Evolutionary conservation across 2,329 filamentous ascomycete species (phyloP).

Genomic region (Ophiosphaerella herpotricha): DNA sequence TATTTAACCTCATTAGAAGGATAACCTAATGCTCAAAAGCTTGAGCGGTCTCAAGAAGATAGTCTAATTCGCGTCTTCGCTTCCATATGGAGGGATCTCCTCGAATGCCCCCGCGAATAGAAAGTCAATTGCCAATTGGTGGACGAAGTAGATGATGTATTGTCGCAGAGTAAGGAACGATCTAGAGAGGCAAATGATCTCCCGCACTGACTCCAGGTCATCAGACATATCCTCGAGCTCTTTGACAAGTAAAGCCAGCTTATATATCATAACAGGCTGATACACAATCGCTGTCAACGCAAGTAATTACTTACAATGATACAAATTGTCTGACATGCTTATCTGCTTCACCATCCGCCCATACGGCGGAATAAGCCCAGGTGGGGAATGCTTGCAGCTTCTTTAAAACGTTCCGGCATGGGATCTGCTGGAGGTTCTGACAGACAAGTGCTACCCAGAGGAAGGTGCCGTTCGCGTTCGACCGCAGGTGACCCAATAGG

Average conservation of each 20-base stretch:
- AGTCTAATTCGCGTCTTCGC: neutral
- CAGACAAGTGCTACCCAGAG: neutral
- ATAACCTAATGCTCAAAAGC: constrained; percentile 13
- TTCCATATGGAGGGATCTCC: neutral
- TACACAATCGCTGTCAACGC: constrained; percentile 24
- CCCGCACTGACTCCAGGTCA: neutral
- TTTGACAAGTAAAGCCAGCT: constrained; percentile 5
- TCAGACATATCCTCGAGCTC: neutral
- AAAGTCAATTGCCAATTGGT: constrained; percentile 6
- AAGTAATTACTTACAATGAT: constrained; percentile 44
- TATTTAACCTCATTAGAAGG: constrained; percentile 18
- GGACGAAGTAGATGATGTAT: constrained; percentile 11
- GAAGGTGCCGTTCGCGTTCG: too few relatives aligned
- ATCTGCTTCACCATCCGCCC: constrained; percentile 46
- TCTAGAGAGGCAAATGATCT: constrained; percentile 33
- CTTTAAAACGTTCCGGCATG: constrained; percentile 26
- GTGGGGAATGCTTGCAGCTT: constrained; percentile 22
- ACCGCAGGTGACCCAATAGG: too few relatives aligned
- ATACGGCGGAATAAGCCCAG: constrained; percentile 47
- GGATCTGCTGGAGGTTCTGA: constrained; percentile 16
- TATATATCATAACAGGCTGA: constrained; percentile 6
- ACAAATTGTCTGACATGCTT: constrained; percentile 1
- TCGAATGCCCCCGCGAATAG: constrained; percentile 32
- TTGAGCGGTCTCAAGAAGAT: constrained; percentile 3
- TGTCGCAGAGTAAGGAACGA: constrained; percentile 47